Evolutionary conservation across 257 asterid genomes (phyloP).

Genomic region (Penstemon davidsonii): DNA sequence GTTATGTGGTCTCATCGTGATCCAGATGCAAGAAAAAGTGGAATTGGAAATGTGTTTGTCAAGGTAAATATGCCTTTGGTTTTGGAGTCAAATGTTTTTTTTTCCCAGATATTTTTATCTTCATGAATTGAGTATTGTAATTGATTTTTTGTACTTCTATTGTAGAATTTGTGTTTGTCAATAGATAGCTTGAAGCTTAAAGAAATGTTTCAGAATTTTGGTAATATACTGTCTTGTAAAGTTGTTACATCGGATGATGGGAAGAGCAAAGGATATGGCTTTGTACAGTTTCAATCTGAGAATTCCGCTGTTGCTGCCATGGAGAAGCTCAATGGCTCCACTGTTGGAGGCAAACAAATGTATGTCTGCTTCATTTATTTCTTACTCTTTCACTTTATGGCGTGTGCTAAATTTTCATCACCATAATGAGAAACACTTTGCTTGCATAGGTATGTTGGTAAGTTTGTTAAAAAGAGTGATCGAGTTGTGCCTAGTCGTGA

Average conservation of each 20-base stretch:
- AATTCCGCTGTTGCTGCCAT: constrained; percentile 51
- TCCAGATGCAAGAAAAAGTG: constrained; percentile 52
- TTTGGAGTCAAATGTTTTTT: constrained; percentile 9
- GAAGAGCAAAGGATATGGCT: constrained; percentile 65
- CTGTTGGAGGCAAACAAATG: constrained; percentile 49
- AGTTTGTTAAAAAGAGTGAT: constrained; percentile 58
- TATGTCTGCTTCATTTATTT: constrained; percentile 27
- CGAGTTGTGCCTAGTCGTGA: constrained; percentile 37
- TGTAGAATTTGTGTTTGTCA: constrained; percentile 49
- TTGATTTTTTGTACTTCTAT: not conserved
- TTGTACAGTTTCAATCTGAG: constrained; percentile 60
- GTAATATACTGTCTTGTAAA: constrained; percentile 51
- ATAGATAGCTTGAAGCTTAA: constrained; percentile 45
- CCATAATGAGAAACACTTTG: constrained; percentile 12
- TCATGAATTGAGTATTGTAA: not conserved
- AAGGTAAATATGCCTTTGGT: constrained; percentile 37
- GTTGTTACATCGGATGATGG: constrained; percentile 52
- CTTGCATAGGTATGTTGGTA: constrained; percentile 50
- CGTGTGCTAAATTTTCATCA: not conserved
- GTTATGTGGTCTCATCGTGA: constrained; percentile 61
- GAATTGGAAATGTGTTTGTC: constrained; percentile 56
- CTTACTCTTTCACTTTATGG: not conserved
- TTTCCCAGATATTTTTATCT: constrained; percentile 12
- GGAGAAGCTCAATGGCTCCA: constrained; percentile 48
- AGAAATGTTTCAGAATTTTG: constrained; percentile 58